Evolutionary conservation across 2,329 filamentous ascomycete genomes (phyloP).

Genomic region (Xylogone sp.): DNA sequence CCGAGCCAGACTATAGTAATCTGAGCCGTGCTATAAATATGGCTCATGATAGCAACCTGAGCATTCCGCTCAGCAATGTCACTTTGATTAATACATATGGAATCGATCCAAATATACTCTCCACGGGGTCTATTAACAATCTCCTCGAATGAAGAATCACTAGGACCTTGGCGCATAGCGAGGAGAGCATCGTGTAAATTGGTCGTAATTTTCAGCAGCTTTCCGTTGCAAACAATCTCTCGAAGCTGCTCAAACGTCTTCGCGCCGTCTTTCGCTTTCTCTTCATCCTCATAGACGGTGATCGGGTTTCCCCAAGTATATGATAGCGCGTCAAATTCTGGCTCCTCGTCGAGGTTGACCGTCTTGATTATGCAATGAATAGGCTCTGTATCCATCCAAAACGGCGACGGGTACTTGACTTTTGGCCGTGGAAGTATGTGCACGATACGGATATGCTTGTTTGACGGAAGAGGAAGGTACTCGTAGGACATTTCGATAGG

Average conservation of each 20-base stretch:
- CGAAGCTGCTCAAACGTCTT: background rate
- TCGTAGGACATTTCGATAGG: background rate
- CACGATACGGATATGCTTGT: background rate
- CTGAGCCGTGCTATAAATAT: background rate
- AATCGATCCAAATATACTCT: background rate
- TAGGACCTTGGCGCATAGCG: background rate
- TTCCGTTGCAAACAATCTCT: background rate
- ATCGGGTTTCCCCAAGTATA: background rate
- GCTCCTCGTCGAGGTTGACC: background rate
- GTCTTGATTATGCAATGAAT: background rate
- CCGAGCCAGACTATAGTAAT: slow-evolving; percentile 7
- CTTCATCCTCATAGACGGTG: background rate
- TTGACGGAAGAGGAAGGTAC: background rate
- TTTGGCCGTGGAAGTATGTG: background rate
- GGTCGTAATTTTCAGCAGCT: background rate
- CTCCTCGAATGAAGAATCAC: background rate
- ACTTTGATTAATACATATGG: background rate
- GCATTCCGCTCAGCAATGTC: background rate
- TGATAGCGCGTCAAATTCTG: background rate
- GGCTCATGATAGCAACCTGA: background rate
- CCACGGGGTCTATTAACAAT: background rate
- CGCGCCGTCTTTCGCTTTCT: background rate
- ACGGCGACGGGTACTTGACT: background rate
- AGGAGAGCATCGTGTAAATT: background rate
- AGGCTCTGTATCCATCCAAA: background rate